A percentile compares a stretch with the other conserved stretches of the same genome.
These are phyloP conservation scores for Oldenlandia corymbosa DNA, from an alignment of 257 asterid genomes.

Conservation along the genomic window DNA sequence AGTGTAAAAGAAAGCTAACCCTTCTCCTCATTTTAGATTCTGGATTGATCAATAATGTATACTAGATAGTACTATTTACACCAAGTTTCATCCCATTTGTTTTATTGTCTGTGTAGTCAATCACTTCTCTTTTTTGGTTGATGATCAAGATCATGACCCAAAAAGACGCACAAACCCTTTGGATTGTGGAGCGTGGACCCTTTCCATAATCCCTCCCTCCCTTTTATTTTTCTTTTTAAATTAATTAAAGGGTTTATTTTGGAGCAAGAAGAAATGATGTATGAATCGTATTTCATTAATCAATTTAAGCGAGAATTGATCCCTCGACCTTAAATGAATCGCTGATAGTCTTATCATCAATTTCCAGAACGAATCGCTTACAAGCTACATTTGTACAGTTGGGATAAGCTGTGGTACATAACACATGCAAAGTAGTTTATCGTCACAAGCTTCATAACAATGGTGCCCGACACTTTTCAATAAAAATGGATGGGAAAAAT, in stretches of 20 bases:
- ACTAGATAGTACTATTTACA: too few relatives aligned
- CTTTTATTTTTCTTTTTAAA: not conserved
- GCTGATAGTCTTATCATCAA: too few relatives aligned
- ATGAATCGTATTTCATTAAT: too few relatives aligned
- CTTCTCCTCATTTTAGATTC: not conserved
- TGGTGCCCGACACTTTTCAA: not conserved
- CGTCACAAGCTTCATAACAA: too few relatives aligned
- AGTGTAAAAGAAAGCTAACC: not conserved
- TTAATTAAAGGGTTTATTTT: too few relatives aligned
- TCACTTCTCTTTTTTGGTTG: not conserved
- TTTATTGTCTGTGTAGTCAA: conserved; percentile 1
- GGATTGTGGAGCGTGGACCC: conserved; percentile 1
- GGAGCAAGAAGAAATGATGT: too few relatives aligned
- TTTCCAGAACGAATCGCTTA: too few relatives aligned
- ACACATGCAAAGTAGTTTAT: too few relatives aligned
- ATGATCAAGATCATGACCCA: not conserved
- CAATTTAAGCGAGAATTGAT: too few relatives aligned
- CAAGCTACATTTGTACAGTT: too few relatives aligned
- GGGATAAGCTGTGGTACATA: too few relatives aligned
- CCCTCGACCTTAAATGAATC: too few relatives aligned
- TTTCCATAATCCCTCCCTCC: not conserved
- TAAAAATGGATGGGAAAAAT: not conserved
- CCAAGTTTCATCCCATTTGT: not conserved
- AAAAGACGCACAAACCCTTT: conserved; percentile 10
- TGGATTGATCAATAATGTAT: not conserved